Evolutionary conservation across 768 basidiomycete genomes (phyloP), one percentile per base, ranked within the genome.

Genomic region (Suillus variegatus): DNA sequence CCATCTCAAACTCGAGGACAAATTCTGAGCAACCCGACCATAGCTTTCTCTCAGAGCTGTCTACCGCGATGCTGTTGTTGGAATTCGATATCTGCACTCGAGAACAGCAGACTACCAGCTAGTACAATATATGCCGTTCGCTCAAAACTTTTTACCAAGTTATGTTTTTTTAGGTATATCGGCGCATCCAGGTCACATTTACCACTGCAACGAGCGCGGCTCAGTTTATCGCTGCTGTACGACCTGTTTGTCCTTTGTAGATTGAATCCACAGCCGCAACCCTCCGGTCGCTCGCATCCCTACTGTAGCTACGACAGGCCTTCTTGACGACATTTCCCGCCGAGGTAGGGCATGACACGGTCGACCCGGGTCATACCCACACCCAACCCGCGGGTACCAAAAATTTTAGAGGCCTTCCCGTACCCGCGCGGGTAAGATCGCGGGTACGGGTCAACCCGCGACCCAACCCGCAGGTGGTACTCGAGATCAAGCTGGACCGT

Each of bases 131-230:
- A 14, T 58, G 14, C 32, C n/a, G 22, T 44, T 54, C 25, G 49
- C 54, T 54, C 32, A 10, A 28, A 16, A 55, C 22, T 2, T 43
- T 40, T 38, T n/a, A n/a, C n/a, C n/a, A n/a, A n/a, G 35, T 57
- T 32, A 16, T n/a, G 67, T 8, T n/a, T 66, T 61, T 8, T 20
- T 66, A 93, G 92, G 77, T 81, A 2, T 91, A 88, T 73, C 86
- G 89, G 60, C 88, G 92, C 18, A 91, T 94, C 69, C 92, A 94
- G 73, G 82, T 93, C 36, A 87, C 88, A 25, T 92, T 94, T 67
- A 72, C 79, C 61, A 80, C 82, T n/a, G 61, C 79, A 18, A 65
- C 73, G 3, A 82, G 84, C 40, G 85, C 87, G 0, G 72, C 78
- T 2, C 82, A 85, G 67, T 89, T 90, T 67, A 83, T 92, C 64